Conservation (phyloP, 2,329 filamentous ascomycete genomes). For the Epichloe gansuensis region DNA sequence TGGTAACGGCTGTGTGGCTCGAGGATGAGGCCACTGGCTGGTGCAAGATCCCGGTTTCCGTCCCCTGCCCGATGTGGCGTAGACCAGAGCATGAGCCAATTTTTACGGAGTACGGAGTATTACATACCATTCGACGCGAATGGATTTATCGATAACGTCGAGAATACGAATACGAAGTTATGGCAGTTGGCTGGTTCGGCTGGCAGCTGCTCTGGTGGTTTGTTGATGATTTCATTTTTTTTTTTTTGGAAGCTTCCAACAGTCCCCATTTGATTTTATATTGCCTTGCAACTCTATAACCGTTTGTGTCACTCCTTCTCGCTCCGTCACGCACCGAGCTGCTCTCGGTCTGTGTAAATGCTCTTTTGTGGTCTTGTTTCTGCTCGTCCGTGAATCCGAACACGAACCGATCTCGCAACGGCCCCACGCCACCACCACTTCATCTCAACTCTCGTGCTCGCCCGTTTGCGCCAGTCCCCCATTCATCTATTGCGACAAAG, state of each 20-base stretch:
- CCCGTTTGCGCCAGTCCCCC: not conserved
- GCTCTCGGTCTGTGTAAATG: no score
- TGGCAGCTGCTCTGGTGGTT: no score
- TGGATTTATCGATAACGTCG: not conserved
- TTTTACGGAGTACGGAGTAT: no score
- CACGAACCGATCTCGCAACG: slow-evolving; percentile 4
- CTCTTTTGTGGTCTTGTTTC: not conserved
- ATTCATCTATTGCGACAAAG: not conserved
- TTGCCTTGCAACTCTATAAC: not conserved
- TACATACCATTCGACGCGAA: no score
- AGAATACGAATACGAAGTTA: slow-evolving; percentile 6
- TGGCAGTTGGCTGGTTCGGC: not conserved
- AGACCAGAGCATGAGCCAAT: not conserved
- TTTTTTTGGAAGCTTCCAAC: not conserved
- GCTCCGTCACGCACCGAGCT: not conserved
- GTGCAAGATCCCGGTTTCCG: slow-evolving; percentile 20
- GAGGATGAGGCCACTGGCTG: slow-evolving; percentile 23
- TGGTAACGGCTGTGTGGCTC: slow-evolving; percentile 14
- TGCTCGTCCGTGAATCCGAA: slow-evolving; percentile 4
- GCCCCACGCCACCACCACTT: slow-evolving; percentile 3
- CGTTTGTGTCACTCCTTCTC: not conserved
- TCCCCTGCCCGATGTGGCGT: not conserved
- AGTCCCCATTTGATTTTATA: not conserved
- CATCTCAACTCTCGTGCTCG: not conserved
- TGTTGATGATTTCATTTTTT: not conserved